Conservation (phyloP, 2,329 filamentous ascomycete species). For the Colletotrichum lini region DNA sequence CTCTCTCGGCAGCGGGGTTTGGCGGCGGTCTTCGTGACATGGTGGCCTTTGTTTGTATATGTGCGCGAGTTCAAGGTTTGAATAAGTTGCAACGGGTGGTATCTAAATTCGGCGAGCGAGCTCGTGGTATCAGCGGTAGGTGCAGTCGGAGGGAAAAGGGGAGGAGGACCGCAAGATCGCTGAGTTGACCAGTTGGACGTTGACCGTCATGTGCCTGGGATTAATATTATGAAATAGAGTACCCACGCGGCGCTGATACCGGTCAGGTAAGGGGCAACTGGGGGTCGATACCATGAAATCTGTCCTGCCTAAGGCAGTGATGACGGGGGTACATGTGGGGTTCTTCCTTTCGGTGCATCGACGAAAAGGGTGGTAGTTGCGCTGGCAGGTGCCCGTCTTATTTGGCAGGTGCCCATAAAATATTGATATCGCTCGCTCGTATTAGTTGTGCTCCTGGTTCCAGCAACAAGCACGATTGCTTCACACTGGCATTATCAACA, state of each 20-base stretch:
- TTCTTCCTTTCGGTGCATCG: background rate
- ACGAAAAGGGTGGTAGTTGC: slow-evolving; percentile 14
- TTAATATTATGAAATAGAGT: slow-evolving; percentile 37
- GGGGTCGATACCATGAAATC: slow-evolving; percentile 24
- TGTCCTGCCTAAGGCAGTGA: slow-evolving; percentile 41
- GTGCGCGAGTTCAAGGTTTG: background rate
- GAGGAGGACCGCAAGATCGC: slow-evolving; percentile 23
- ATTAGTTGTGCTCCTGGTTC: background rate
- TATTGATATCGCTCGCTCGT: background rate
- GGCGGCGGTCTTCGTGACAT: slow-evolving; percentile 83
- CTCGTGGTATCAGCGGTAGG: background rate
- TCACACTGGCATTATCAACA: background rate
- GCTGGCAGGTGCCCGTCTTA: slow-evolving; percentile 2
- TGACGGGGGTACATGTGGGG: slow-evolving; percentile 38
- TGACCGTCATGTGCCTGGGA: slow-evolving; percentile 30
- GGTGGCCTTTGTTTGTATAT: slow-evolving; percentile 44
- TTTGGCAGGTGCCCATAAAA: slow-evolving; percentile 7
- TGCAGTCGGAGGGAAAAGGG: slow-evolving; percentile 16
- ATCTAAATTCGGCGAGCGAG: background rate
- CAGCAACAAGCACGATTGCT: background rate
- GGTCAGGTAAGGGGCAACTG: slow-evolving; percentile 38
- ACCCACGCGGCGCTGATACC: slow-evolving; percentile 39
- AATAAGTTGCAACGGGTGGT: background rate
- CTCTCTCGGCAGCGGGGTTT: slow-evolving; percentile 86
- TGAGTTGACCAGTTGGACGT: slow-evolving; percentile 30